phyloP scores from a whole-genome alignment of 148 eudicot genomes.

The Rhododendron williamsianum region DNA sequence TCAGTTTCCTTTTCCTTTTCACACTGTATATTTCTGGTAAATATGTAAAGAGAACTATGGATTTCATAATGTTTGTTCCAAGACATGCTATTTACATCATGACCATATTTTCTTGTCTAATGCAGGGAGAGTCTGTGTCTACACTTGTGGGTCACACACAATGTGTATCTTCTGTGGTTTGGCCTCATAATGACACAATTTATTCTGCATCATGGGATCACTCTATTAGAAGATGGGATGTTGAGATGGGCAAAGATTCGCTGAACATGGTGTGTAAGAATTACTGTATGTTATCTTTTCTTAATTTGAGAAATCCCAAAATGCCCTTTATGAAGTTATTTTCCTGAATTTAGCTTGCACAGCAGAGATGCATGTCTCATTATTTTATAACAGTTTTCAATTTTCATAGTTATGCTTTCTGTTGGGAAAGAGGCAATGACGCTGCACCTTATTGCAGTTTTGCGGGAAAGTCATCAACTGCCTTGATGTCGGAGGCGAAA shows the following conservation, averaged over 20 bases:
- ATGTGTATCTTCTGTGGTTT: conserved; percentile 79
- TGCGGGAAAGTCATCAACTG: conserved; percentile 78
- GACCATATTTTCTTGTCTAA: conserved; percentile 7
- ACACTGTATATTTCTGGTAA: background rate
- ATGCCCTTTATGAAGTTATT: background rate
- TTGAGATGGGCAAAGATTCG: conserved; percentile 73
- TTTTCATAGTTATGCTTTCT: background rate
- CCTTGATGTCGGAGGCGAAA: conserved; percentile 88
- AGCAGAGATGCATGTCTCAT: background rate
- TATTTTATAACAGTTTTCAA: background rate
- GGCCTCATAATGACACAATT: conserved; percentile 70
- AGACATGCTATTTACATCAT: background rate
- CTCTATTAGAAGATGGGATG: conserved; percentile 88
- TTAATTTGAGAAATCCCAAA: background rate
- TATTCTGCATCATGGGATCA: conserved; percentile 99
- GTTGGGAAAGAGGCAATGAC: background rate
- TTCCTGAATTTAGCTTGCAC: background rate
- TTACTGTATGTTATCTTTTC: background rate
- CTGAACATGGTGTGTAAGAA: conserved; percentile 57
- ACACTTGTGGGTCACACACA: conserved; percentile 85
- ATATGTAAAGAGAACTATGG: background rate
- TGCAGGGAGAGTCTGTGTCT: conserved; percentile 74
- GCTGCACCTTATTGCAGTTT: conserved; percentile 29
- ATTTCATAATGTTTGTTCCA: background rate
- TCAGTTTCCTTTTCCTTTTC: background rate